Conservation (phyloP, 352 stramenopile species). For the Pythium volutum region DNA sequence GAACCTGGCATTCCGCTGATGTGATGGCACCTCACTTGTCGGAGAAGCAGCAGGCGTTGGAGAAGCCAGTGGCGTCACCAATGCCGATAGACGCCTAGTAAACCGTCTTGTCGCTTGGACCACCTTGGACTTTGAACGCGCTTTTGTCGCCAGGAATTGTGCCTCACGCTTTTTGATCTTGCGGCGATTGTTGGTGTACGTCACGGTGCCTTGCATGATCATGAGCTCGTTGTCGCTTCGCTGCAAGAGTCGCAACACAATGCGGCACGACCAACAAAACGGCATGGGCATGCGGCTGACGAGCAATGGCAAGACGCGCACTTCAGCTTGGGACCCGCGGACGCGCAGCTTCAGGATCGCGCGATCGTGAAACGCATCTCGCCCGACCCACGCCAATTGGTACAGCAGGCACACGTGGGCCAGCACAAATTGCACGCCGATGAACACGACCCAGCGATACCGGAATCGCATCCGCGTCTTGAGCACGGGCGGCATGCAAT, state of each 20-base stretch:
- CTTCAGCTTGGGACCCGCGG: neutral
- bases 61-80: neutral
- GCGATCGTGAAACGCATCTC: conserved; percentile 12
- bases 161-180: conserved; percentile 17
- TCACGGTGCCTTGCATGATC: conserved; percentile 29
- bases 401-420: conserved; percentile 12
- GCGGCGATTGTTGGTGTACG: conserved; percentile 26
- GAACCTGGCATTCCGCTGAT: neutral
- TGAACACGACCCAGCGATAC: conserved; percentile 13
- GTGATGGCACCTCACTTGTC: neutral
- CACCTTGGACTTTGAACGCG: neutral
- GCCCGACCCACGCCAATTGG: conserved; percentile 4
- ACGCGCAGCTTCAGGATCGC: conserved; percentile 10
- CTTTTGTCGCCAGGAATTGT: conserved; percentile 7
- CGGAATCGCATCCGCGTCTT: conserved; percentile 11
- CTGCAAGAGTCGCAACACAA: conserved; percentile 16
- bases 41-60: too few species aligned
- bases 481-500: conserved; percentile 24
- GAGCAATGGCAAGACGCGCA: conserved; percentile 20
- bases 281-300: conserved; percentile 23
- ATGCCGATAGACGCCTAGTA: neutral
- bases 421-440: conserved; percentile 18
- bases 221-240: conserved; percentile 24
- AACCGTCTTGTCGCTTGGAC: neutral
- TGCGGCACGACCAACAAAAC: conserved; percentile 27